phyloP scores from a whole-genome alignment of 2,329 filamentous ascomycete species.

The Magnaporthales sp. region DNA sequence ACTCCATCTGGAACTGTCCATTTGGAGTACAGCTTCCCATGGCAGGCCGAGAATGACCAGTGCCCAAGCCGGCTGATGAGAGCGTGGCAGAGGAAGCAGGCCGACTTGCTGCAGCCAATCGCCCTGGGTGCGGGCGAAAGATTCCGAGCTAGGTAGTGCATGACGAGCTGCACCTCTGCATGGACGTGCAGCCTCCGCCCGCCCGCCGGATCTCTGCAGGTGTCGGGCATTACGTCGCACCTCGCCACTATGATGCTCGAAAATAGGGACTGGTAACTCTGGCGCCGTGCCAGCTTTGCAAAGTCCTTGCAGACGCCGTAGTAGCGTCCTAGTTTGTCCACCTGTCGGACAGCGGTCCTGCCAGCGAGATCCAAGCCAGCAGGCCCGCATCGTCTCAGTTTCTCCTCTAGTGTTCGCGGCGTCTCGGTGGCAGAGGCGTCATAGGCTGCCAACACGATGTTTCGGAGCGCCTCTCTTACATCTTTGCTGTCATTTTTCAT shows the following conservation, averaged over 20 bases:
- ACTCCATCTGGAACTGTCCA: conserved; percentile 3
- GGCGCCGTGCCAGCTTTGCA: background rate
- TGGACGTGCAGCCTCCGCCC: conserved; percentile 3
- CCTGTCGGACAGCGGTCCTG: background rate
- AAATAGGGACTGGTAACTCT: background rate
- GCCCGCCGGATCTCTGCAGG: background rate
- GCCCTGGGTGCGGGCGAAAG: conserved; percentile 1
- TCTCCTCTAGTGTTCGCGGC: background rate
- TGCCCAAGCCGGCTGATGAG: conserved; percentile 2
- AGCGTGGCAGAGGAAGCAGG: conserved; percentile 3
- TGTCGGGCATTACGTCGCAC: background rate
- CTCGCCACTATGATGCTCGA: background rate
- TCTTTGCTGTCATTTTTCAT: background rate
- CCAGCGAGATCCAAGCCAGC: background rate
- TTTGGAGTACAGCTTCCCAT: conserved; percentile 1
- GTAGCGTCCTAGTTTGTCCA: conserved; percentile 7
- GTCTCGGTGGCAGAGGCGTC: background rate
- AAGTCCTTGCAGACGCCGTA: conserved; percentile 4
- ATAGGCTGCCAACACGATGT: background rate
- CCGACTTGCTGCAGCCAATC: conserved; percentile 7
- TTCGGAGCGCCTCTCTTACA: background rate
- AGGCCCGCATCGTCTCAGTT: background rate
- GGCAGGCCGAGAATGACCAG: conserved; percentile 1
- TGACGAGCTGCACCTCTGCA: conserved; percentile 6
- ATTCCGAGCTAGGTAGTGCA: background rate